Conservation (phyloP, 805 yeast genomes). For the Zygoascus biomembranicola region DNA sequence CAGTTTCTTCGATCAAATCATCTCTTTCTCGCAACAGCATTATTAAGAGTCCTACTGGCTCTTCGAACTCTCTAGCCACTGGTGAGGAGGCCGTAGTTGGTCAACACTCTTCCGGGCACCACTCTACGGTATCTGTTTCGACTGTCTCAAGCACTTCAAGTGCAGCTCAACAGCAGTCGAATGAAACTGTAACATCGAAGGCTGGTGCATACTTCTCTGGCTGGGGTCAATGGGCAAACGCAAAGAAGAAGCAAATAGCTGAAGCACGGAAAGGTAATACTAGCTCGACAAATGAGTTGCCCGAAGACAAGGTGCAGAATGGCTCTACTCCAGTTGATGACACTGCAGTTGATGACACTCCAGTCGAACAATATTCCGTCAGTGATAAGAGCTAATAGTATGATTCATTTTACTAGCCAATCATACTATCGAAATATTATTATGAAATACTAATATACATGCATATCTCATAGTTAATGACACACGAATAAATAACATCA, state of each 20-base stretch:
- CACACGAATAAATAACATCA: not conserved
- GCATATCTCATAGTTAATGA: not conserved
- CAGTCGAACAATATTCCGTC: not conserved
- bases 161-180: not conserved
- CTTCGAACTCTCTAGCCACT: not conserved
- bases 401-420: no score
- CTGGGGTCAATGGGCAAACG: constrained; percentile 14
- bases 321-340: not conserved
- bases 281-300: not conserved
- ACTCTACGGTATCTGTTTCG: not conserved
- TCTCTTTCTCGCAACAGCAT: not conserved
- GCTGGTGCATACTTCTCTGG: constrained; percentile 12
- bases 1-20: not conserved
- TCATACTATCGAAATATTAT: not conserved
- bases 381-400: no score
- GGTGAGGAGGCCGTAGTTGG: not conserved
- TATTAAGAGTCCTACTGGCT: not conserved
- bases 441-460: not conserved
- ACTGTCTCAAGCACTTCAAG: not conserved
- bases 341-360: not conserved
- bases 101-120: not conserved
- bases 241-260: constrained; percentile 8
- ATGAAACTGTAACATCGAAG: not conserved
- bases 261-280: not conserved
- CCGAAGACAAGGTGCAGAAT: not conserved